Evolutionary conservation across 129 eudicot genomes (phyloP), one percentile per base, ranked within the genome.

Genomic region (Saussurea involucrata): DNA sequence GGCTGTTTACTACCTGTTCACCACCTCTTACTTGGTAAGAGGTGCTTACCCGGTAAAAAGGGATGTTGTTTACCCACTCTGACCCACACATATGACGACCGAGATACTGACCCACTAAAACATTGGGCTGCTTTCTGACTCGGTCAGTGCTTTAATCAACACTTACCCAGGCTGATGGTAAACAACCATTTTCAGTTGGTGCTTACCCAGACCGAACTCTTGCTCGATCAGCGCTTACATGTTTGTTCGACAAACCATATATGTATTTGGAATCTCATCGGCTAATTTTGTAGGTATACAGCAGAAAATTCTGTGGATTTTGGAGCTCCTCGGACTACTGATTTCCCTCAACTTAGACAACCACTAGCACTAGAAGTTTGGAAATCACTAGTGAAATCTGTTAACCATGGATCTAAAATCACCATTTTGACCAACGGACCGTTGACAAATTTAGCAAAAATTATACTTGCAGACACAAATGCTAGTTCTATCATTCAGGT

Each of bases 301-400:
- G 88, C 91, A 63, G 95, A 90, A 68, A 85, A 87, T 73, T 88
- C 91, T 12, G 82, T 85, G 11, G 79, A 85, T 27, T 84, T 71
- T 87, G 92, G 97, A 68, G 95, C 96, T 79, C 98, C 95, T 34
- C 83, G 92, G 46, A 83, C 86, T 70, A 90, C 98, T 11, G 92
- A 88, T 58, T 78, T 82, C 68, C 92, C 95, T 69, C 87, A 88
- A 83, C 90, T 89, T 63, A 81, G 92, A 76, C 98, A 90, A 80
- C 97, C 91, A 15, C 68, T 78, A 31, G 91, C 91, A 63, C 70
- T 81, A 8, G 97, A 93, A 84, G 77, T 90, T 27, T 93, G 98
- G 98, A 68, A 87, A 29, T 83, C 87, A 10, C 49, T 88, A 42
- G 80, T 68, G 22, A 84, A 85, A 75, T 87, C 90, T n/a, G 63